A percentile compares a stretch with the other conserved stretches of the same genome.
phyloP scores from a whole-genome alignment of 169 alveolate genomes.

The Cyclospora cayetanensis region DNA sequence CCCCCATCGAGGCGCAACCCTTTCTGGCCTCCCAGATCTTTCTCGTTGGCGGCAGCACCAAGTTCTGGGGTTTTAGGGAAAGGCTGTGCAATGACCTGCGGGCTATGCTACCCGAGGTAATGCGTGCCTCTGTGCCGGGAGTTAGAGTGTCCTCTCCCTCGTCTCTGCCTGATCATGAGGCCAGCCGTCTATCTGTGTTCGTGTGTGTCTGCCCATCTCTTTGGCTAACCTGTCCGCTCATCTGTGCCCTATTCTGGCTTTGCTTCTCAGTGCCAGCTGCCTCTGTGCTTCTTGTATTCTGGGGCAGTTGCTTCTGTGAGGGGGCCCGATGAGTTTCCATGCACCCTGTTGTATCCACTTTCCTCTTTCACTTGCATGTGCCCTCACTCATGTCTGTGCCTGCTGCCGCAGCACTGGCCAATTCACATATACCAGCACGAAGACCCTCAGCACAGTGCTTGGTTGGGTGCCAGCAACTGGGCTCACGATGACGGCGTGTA shows the following conservation, averaged over 20 bases:
- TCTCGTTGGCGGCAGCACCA: constrained; percentile 81
- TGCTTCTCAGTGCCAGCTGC: too few relatives aligned
- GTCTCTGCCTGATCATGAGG: neutral
- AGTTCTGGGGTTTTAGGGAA: constrained; percentile 77
- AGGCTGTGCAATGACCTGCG: constrained; percentile 79
- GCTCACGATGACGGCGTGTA: constrained; percentile 59
- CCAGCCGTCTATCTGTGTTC: neutral
- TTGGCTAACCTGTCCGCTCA: neutral
- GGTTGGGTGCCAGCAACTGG: constrained; percentile 70
- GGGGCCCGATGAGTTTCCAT: too few relatives aligned
- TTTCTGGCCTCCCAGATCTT: constrained; percentile 77
- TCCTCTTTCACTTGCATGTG: neutral
- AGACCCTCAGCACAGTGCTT: constrained; percentile 62
- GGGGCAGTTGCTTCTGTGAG: too few relatives aligned
- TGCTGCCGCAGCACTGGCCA: constrained; percentile 65
- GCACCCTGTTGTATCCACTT: neutral
- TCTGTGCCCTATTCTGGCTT: too few relatives aligned
- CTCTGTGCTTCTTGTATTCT: too few relatives aligned
- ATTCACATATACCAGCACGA: constrained; percentile 62
- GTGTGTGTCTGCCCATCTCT: neutral
- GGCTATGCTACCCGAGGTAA: constrained; percentile 75
- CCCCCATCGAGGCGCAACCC: constrained; percentile 78
- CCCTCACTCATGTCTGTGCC: neutral
- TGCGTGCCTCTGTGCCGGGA: neutral
- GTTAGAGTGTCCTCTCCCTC: neutral